Evolutionary conservation across 257 asterid genomes (phyloP).

Genomic region (Linderniella brevidens): DNA sequence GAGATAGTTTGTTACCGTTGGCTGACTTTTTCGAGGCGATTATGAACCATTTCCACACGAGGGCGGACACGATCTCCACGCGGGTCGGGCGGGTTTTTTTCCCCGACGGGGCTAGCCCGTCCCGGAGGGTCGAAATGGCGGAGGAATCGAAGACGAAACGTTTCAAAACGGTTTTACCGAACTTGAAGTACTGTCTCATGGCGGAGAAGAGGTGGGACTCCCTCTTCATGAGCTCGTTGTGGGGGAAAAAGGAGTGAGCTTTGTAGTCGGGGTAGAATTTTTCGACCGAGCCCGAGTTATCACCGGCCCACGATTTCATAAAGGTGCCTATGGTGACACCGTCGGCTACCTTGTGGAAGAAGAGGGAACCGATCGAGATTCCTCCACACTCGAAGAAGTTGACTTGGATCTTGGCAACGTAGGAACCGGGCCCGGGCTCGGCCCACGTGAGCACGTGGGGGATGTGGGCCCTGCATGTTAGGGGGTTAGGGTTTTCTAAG

Average conservation of each 20-base stretch:
- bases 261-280: neutral
- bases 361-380: conserved; percentile 17
- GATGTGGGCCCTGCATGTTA: conserved; percentile 17
- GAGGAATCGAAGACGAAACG: conserved; percentile 21
- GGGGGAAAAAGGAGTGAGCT: conserved; percentile 18
- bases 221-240: conserved; percentile 14
- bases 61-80: conserved; percentile 23
- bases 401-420: conserved; percentile 20
- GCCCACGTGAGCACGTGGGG: conserved; percentile 19
- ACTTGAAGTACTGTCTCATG: conserved; percentile 18
- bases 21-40: conserved; percentile 7
- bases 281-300: no score
- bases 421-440: conserved; percentile 24
- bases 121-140: conserved; percentile 14
- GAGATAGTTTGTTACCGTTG: neutral
- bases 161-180: conserved; percentile 20
- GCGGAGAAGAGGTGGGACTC: conserved; percentile 22
- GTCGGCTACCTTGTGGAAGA: conserved; percentile 23
- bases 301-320: conserved; percentile 24
- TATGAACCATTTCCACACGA: conserved; percentile 29
- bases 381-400: conserved; percentile 27
- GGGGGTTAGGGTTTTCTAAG: conserved; percentile 16
- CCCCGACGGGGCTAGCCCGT: neutral
- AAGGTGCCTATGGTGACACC: conserved; percentile 18
- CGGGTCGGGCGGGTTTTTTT: conserved; percentile 14